Evolutionary conservation across 306 rosid species (phyloP), one percentile per base, ranked within the genome.

Genomic region (Medicago arabica): DNA sequence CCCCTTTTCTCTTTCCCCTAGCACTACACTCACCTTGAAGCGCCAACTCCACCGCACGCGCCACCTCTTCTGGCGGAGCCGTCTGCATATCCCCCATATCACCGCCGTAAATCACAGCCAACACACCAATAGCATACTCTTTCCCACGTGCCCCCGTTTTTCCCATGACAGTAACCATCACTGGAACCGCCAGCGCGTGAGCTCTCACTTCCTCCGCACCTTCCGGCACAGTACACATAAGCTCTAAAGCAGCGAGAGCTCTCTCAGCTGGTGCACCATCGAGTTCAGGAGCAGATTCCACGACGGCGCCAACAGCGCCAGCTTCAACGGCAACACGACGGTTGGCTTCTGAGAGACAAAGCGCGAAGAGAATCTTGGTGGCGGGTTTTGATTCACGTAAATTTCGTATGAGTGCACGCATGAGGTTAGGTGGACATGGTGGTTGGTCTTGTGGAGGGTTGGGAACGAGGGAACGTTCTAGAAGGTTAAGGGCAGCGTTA

Each of bases 11-110:
- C 69, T 83, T 87, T 5, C 95, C 98, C 36, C 97, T 81, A 0
- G 83, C 89, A 77, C 92, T 92, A 55, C 98, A 90, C 51, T 89
- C 95, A 2, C 93, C 97, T 66, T 87, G 86, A 61, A 95, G 84
- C 0, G 97, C 97, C 9, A 95, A 82, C 34, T 81, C 92, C 44
- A 95, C 96, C 2, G 96, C 98, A 83, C 97, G 95, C 84, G 93
- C 98, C 93, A 95, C 96, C 81, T 90, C 97, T 63, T 92, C 97
- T 0, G 97, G 86, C 12, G 98, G 97, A 1, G 97, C 93, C 9
- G 78, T 75, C 6, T 9, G 68, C 10, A 75, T 86, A 8, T 77
- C 82, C 19, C 41, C 74, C 4, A 8, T 46, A 6, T 7, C 80
- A 8, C 81, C 85, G 0, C 85, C 85, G 55, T 87, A 94, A 1